Conservation (phyloP, 345 rosid genomes). For the Acer negundo region DNA sequence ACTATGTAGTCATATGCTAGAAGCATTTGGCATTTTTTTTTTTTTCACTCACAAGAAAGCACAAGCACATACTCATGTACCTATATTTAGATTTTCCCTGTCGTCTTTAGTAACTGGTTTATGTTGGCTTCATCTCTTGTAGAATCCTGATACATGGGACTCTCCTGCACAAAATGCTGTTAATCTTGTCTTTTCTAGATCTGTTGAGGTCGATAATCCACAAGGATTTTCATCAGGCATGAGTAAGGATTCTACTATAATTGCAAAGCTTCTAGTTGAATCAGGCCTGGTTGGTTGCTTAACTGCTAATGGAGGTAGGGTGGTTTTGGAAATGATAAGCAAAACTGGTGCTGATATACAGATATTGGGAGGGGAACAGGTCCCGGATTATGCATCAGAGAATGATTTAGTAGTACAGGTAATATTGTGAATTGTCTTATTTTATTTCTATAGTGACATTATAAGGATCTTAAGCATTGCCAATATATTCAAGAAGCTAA, state of each 20-base stretch:
- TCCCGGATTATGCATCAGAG: conserved; percentile 30
- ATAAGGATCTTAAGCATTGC: conserved; percentile 6
- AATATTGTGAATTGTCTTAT: neutral
- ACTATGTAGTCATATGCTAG: neutral
- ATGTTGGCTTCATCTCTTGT: conserved; percentile 16
- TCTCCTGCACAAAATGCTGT: conserved; percentile 69
- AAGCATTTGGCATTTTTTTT: conserved; percentile 8
- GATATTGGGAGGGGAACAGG: conserved; percentile 35
- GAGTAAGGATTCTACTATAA: conserved; percentile 36
- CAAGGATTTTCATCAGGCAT: conserved; percentile 32
- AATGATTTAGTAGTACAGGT: conserved; percentile 62
- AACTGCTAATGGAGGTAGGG: conserved; percentile 25
- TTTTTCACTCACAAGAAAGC: neutral
- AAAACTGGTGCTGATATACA: conserved; percentile 45
- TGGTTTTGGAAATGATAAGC: conserved; percentile 35
- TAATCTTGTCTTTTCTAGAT: conserved; percentile 56
- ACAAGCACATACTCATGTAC: neutral
- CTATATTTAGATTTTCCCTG: neutral
- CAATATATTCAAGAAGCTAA: neutral
- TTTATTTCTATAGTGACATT: neutral
- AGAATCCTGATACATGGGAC: conserved; percentile 50
- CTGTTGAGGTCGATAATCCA: conserved; percentile 50
- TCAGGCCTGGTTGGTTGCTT: conserved; percentile 31
- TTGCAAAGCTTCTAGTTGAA: conserved; percentile 54
- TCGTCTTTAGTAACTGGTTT: conserved; percentile 1